phyloP scores from a whole-genome alignment of 164 flowering plant species.

The Macadamia tetraphylla region DNA sequence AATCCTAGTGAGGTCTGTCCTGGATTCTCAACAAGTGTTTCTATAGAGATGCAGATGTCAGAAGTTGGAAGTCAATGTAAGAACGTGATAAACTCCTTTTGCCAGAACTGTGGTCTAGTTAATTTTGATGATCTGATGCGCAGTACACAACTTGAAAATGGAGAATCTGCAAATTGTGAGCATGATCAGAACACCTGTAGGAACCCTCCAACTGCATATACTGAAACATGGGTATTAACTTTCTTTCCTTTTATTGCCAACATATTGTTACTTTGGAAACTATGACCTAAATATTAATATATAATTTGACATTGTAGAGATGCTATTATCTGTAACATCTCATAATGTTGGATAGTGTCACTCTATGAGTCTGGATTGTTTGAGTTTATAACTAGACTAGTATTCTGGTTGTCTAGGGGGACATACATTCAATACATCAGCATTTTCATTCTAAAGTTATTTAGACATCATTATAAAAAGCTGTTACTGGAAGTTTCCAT shows the following conservation, averaged over 20 bases:
- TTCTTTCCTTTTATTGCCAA: background rate
- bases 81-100: slow-evolving; percentile 5
- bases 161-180: slow-evolving; percentile 14
- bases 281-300: no score
- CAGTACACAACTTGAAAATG: slow-evolving; percentile 9
- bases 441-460: no score
- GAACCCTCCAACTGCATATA: slow-evolving; percentile 12
- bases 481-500: no score
- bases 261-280: no score
- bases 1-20: slow-evolving; percentile 10
- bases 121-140: slow-evolving; percentile 9
- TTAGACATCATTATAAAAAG: no score
- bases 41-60: slow-evolving; percentile 23
- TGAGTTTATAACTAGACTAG: no score
- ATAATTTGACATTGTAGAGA: no score
- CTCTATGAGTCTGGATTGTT: no score
- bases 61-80: slow-evolving; percentile 17
- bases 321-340: no score
- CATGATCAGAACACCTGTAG: slow-evolving; percentile 9
- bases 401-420: no score
- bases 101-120: slow-evolving; percentile 11
- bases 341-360: no score
- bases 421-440: no score
- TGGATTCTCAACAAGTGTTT: slow-evolving; percentile 19
- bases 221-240: slow-evolving; percentile 29